These are phyloP conservation scores for Zea mays DNA, from an alignment of 176 grass and related monocot genomes.

Conservation along the genomic window Zm-B73-REFERENCE-NAM-5.0 NC_050097.1:200233501-200234000, in stretches of 20 bases:
- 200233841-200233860: constrained; percentile 29
- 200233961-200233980: constrained; percentile 52
- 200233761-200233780: constrained; percentile 40
- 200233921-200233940: constrained; percentile 38
- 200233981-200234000: constrained; percentile 7
- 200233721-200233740: constrained; percentile 1
- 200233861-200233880: constrained; percentile 35
- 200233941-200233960: constrained; percentile 47
- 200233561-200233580: neutral
- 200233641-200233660: constrained; percentile 39
- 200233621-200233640: neutral
- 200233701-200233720: neutral
- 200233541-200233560: constrained; percentile 21
- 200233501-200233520: constrained; percentile 45
- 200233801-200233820: constrained; percentile 24
- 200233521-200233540: constrained; percentile 38
- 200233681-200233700: neutral
- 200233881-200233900: neutral
- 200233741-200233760: constrained; percentile 5
- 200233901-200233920: constrained; percentile 6
- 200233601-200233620: neutral
- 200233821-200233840: neutral
- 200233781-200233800: constrained; percentile 4
- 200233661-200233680: constrained; percentile 40
- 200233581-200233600: neutral